phyloP scores from a whole-genome alignment of 441 rosid genomes.

The Erodium moschatum region DNA sequence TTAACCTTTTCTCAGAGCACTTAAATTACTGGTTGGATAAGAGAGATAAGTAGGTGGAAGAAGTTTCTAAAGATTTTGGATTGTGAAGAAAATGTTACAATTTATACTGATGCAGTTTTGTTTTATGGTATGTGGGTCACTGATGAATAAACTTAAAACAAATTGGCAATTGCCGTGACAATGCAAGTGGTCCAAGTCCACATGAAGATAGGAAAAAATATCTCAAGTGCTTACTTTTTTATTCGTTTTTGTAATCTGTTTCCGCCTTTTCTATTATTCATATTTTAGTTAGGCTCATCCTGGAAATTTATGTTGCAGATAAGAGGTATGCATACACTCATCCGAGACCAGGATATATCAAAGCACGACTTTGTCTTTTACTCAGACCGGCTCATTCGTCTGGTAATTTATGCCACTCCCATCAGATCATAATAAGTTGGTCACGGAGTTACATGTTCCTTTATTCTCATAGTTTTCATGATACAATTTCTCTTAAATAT shows the following conservation, averaged over 20 bases:
- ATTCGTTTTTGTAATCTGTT: neutral
- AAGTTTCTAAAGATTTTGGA: no score
- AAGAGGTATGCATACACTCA: slow-evolving; percentile 95
- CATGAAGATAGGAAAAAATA: no score
- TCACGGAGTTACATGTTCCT: neutral
- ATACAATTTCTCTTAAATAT: neutral
- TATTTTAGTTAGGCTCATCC: slow-evolving; percentile 20
- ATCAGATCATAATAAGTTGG: slow-evolving; percentile 12
- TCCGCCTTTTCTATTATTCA: neutral
- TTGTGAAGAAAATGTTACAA: no score
- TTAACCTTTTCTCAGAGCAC: neutral
- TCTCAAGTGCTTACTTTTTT: neutral
- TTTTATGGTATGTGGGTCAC: no score
- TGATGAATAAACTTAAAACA: no score
- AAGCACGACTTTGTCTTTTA: slow-evolving; percentile 94
- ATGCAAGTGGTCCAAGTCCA: no score
- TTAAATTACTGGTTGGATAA: no score
- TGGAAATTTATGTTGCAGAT: slow-evolving; percentile 43
- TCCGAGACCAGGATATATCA: slow-evolving; percentile 78
- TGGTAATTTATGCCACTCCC: slow-evolving; percentile 45
- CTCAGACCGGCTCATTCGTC: slow-evolving; percentile 85
- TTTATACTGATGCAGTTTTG: no score
- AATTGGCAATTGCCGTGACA: no score
- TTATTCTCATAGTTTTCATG: slow-evolving; percentile 13
- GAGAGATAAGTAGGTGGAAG: no score